Conservation (phyloP, 1,139 yeast species). For the Suhomyces chickasaworum region DNA sequence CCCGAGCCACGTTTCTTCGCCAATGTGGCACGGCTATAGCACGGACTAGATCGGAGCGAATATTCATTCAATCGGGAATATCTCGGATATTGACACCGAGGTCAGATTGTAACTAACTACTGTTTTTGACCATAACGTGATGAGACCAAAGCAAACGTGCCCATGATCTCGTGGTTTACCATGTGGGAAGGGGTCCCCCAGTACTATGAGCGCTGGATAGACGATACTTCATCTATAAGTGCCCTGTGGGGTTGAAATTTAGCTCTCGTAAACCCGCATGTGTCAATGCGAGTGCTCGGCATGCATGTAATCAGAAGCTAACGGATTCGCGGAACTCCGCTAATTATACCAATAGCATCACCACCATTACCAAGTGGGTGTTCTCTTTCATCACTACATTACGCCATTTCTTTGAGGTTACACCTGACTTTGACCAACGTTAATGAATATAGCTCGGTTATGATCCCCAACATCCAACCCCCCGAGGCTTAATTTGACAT, state of each 20-base stretch:
- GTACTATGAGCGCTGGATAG: neutral
- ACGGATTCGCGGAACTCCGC: neutral
- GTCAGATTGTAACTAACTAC: too few species aligned
- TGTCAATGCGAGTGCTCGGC: neutral
- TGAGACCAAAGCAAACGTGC: too few species aligned
- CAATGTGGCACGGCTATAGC: neutral
- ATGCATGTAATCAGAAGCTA: neutral
- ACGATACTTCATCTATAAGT: neutral
- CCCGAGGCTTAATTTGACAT: neutral
- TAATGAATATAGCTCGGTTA: too few species aligned
- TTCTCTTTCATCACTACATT: too few species aligned
- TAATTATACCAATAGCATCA: too few species aligned
- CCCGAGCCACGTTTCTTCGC: neutral
- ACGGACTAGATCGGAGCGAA: neutral
- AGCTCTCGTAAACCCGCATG: constrained; percentile 1
- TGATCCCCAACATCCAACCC: too few species aligned
- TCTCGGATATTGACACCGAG: neutral
- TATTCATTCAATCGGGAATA: neutral
- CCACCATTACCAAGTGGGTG: too few species aligned
- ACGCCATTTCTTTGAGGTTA: too few species aligned
- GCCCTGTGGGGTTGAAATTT: neutral
- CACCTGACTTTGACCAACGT: too few species aligned
- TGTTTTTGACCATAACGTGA: neutral
- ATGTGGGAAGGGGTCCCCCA: too few species aligned
- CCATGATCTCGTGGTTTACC: too few species aligned